phyloP scores from a whole-genome alignment of 805 yeast genomes.

The Komagataella ulmi region DNA sequence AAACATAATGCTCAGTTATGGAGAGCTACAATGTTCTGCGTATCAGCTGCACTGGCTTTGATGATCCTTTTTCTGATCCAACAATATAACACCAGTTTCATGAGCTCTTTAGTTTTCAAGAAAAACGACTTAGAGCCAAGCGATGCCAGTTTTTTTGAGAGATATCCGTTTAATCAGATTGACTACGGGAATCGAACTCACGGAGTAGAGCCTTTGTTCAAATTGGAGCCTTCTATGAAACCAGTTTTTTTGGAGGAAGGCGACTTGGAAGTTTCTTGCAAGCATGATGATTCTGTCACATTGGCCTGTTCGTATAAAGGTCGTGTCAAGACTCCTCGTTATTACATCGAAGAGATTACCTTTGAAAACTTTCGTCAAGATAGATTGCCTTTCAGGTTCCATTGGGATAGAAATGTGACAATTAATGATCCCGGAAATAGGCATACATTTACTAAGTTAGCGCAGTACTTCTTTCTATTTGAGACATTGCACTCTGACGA shows the following conservation, averaged over 20 bases:
- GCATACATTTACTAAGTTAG: constrained; percentile 1
- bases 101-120: neutral
- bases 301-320: constrained; percentile 2
- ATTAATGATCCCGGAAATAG: neutral
- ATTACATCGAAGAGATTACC: constrained; percentile 3
- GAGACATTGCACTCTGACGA: constrained; percentile 3
- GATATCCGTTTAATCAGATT: neutral
- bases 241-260: constrained; percentile 6
- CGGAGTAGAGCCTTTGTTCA: constrained; percentile 1
- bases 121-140: neutral
- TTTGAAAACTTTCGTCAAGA: constrained; percentile 3
- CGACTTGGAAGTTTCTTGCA: constrained; percentile 4
- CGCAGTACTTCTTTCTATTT: constrained; percentile 4
- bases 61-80: neutral
- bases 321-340: constrained; percentile 4
- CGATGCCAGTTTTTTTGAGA: neutral
- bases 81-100: neutral
- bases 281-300: neutral
- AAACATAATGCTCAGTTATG: neutral
- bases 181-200: constrained; percentile 1
- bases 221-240: constrained; percentile 3
- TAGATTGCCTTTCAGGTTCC: neutral
- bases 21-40: neutral
- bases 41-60: neutral
- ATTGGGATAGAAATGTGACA: neutral